phyloP scores from a whole-genome alignment of 148 eudicot species.

The Euryodendron excelsum region DNA sequence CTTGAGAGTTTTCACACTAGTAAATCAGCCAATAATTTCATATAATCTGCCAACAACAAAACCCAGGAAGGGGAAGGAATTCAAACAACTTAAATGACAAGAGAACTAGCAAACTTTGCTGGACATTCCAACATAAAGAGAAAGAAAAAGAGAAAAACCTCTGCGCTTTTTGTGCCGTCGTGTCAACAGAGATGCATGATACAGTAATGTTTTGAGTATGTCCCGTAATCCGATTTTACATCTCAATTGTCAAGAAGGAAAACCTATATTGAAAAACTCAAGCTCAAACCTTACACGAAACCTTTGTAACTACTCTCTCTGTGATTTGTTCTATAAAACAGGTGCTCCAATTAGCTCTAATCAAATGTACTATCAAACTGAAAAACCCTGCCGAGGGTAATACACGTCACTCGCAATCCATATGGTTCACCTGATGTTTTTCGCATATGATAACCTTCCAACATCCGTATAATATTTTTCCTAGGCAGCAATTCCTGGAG shows the following conservation, averaged over 20 bases:
- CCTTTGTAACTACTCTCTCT: constrained; percentile 20
- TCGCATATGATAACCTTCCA: constrained; percentile 18
- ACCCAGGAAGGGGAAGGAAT: constrained; percentile 15
- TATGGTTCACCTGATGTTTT: constrained; percentile 21
- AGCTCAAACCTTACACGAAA: constrained; percentile 29
- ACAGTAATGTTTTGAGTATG: constrained; percentile 9
- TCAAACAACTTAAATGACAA: constrained; percentile 13
- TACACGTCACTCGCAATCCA: constrained; percentile 22
- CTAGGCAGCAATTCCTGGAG: constrained; percentile 54
- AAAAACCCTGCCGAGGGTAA: constrained; percentile 13
- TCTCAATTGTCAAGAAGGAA: constrained; percentile 29
- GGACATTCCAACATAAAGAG: constrained; percentile 15
- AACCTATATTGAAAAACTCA: constrained; percentile 31
- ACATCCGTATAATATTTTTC: constrained; percentile 26
- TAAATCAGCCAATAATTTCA: constrained; percentile 22
- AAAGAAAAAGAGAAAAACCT: constrained; percentile 1
- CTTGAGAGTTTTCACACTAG: constrained; percentile 1
- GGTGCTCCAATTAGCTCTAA: constrained; percentile 27
- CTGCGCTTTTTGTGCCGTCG: constrained; percentile 17
- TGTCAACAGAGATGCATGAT: constrained; percentile 26
- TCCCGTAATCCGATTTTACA: constrained; percentile 29
- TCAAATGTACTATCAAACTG: constrained; percentile 28
- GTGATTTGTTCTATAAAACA: constrained; percentile 29
- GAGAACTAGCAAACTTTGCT: constrained; percentile 19
- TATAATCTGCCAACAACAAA: constrained; percentile 18